A percentile compares a stretch with the other conserved stretches of the same genome.
Conservation (phyloP, 306 rosid species). For the Calophaca sinica region DNA sequence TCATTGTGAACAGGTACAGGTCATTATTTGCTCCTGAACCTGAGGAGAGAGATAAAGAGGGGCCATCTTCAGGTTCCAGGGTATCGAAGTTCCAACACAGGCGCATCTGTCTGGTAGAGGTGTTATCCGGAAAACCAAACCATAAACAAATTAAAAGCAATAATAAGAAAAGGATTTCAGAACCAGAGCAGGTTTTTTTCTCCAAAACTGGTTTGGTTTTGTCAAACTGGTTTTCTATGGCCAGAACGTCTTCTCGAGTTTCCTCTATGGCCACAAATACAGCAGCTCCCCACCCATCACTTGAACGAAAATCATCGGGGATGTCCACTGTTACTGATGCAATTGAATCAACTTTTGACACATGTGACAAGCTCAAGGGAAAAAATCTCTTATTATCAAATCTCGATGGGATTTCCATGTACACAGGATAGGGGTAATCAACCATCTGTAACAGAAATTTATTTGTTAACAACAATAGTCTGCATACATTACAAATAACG, state of each 20-base stretch:
- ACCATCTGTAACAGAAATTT: neutral
- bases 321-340: conserved; percentile 24
- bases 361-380: conserved; percentile 19
- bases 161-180: too few relatives aligned
- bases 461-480: too few relatives aligned
- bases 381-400: conserved; percentile 16
- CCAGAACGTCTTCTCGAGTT: neutral
- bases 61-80: conserved; percentile 11
- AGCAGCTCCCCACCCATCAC: conserved; percentile 33
- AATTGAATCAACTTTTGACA: neutral
- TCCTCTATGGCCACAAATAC: conserved; percentile 5
- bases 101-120: too few relatives aligned
- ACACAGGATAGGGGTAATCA: neutral
- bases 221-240: neutral
- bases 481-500: neutral
- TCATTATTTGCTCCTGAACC: neutral
- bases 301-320: conserved; percentile 25
- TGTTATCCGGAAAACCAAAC: too few relatives aligned
- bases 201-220: too few relatives aligned
- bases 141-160: too few relatives aligned
- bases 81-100: conserved; percentile 8
- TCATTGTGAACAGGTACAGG: conserved; percentile 2
- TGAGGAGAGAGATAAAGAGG: conserved; percentile 9
- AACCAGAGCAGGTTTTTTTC: too few relatives aligned
- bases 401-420: conserved; percentile 7